These are phyloP conservation scores for Botryococcus braunii DNA, from an alignment of 163 green algal species.

Conservation along the genomic window DNA sequence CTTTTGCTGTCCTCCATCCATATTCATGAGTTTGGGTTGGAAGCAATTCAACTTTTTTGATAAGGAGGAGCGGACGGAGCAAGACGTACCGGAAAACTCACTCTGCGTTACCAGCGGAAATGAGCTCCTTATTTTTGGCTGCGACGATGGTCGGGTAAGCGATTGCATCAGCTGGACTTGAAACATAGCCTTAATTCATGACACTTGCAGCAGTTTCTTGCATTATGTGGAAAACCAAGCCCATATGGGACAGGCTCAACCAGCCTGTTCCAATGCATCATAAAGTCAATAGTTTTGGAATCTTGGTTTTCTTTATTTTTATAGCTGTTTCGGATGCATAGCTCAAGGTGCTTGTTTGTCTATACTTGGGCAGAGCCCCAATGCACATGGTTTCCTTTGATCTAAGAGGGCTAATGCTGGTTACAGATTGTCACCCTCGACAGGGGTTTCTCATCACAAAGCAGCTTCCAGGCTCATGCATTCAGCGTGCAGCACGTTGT, in stretches of 20 bases:
- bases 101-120: conserved; percentile 26
- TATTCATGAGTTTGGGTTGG: conserved; percentile 61
- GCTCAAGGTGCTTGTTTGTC: background rate
- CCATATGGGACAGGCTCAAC: background rate
- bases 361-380: too few relatives aligned
- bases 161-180: conserved; percentile 28
- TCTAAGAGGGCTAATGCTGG: too few relatives aligned
- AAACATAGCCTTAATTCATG: background rate
- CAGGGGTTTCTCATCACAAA: too few relatives aligned
- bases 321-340: background rate
- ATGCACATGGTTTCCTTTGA: too few relatives aligned
- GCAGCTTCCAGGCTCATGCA: too few relatives aligned
- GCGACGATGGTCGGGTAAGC: conserved; percentile 37
- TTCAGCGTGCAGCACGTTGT: too few relatives aligned
- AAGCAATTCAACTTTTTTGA: conserved; percentile 69
- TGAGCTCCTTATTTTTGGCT: conserved; percentile 35
- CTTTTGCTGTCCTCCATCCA: too few relatives aligned
- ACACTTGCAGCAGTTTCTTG: background rate
- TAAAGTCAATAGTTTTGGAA: background rate
- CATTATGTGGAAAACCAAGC: background rate
- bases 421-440: too few relatives aligned
- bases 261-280: background rate
- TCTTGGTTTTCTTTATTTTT: background rate
- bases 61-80: conserved; percentile 25
- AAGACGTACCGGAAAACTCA: conserved; percentile 38